Conservation (phyloP, 495 filamentous ascomycete species). For the Penicillium taxi region DNA sequence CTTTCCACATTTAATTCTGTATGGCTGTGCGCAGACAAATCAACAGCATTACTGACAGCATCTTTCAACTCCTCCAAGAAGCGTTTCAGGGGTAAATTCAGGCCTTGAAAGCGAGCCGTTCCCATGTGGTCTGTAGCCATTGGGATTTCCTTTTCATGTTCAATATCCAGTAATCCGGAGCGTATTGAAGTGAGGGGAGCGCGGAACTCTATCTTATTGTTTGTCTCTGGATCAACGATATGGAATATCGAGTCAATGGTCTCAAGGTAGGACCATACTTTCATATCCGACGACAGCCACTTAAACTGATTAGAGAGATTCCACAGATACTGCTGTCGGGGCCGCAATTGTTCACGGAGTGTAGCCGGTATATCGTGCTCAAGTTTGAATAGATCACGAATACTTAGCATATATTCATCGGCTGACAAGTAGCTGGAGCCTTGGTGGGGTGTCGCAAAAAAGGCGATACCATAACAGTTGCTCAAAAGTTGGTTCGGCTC, state of each 20-base stretch:
- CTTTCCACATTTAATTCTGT: constrained; percentile 36
- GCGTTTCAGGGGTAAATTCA: constrained; percentile 40
- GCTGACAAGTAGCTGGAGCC: constrained; percentile 59
- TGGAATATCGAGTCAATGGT: constrained; percentile 53
- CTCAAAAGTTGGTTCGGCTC: constrained; percentile 36
- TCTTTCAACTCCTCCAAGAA: constrained; percentile 44
- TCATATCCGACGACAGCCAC: constrained; percentile 52
- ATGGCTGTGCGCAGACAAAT: constrained; percentile 32
- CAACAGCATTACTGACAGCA: constrained; percentile 37
- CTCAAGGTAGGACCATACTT: constrained; percentile 61
- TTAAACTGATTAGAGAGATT: constrained; percentile 50
- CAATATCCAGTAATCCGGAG: constrained; percentile 47
- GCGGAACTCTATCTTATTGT: constrained; percentile 30
- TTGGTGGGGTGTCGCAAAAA: constrained; percentile 54
- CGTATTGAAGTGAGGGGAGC: constrained; percentile 57
- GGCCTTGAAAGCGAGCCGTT: constrained; percentile 49
- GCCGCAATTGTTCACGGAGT: constrained; percentile 41
- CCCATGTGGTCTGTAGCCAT: constrained; percentile 51
- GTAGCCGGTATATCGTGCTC: constrained; percentile 43
- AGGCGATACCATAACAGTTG: constrained; percentile 55
- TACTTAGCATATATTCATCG: constrained; percentile 46
- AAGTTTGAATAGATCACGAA: constrained; percentile 47
- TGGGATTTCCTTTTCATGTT: constrained; percentile 49
- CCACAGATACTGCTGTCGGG: constrained; percentile 41
- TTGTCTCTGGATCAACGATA: constrained; percentile 28